Evolutionary conservation across 108 stramenopile genomes (phyloP).

Genomic region (Cyclotella kingstonii): DNA sequence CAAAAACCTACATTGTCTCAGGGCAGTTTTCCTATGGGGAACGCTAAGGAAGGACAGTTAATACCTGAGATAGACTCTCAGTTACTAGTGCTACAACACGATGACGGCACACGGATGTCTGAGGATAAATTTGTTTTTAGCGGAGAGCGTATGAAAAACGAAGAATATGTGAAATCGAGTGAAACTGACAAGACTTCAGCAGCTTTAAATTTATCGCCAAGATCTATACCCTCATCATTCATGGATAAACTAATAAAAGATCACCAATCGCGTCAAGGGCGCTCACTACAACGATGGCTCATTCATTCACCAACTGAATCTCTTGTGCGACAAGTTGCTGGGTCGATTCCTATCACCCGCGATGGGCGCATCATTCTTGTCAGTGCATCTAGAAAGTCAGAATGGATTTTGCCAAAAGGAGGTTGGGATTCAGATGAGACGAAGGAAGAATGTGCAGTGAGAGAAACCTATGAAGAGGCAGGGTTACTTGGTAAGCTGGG

Average conservation of each 20-base stretch:
- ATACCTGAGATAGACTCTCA: too few species aligned
- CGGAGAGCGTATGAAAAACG: neutral
- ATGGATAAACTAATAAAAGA: slow-evolving; percentile 58
- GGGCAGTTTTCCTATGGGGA: too few species aligned
- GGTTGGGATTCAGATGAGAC: slow-evolving; percentile 94
- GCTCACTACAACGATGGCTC: slow-evolving; percentile 65
- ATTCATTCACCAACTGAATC: slow-evolving; percentile 44
- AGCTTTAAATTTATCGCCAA: neutral
- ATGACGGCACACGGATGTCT: too few species aligned
- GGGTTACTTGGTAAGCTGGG: slow-evolving; percentile 81
- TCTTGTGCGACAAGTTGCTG: slow-evolving; percentile 65
- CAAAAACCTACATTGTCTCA: neutral
- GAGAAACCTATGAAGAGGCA: slow-evolving; percentile 91
- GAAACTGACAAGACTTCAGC: neutral
- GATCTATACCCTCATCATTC: slow-evolving; percentile 20
- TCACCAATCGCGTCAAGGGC: slow-evolving; percentile 65
- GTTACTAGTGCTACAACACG: too few species aligned
- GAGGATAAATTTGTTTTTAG: too few species aligned
- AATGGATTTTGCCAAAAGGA: slow-evolving; percentile 96
- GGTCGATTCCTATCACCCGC: slow-evolving; percentile 68
- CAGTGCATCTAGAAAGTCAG: slow-evolving; percentile 67
- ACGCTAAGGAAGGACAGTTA: too few species aligned
- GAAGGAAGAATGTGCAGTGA: slow-evolving; percentile 79
- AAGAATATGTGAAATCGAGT: neutral
- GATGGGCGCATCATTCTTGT: slow-evolving; percentile 80